Evolutionary conservation across 441 rosid genomes (phyloP).

Genomic region (Viola pubescens): DNA sequence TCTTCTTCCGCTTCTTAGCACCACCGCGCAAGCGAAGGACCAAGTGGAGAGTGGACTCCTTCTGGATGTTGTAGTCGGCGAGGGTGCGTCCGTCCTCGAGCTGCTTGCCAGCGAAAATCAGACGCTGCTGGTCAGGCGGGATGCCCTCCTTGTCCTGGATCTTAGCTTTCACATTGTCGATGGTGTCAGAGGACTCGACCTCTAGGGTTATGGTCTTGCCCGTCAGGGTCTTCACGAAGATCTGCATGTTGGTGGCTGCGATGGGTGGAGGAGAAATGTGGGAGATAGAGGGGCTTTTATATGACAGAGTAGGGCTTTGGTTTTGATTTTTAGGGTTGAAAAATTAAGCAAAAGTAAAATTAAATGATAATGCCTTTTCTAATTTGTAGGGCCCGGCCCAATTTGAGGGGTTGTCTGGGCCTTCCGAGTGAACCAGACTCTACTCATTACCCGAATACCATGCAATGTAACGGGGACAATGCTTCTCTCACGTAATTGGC

Average conservation of each 20-base stretch:
- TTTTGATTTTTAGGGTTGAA: too few species aligned
- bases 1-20: constrained; percentile 93
- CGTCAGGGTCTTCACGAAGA: constrained; percentile 87
- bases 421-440: too few species aligned
- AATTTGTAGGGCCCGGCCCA: too few species aligned
- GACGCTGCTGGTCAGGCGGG: constrained; percentile 82
- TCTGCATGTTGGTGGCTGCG: constrained; percentile 43
- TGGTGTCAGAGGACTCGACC: constrained; percentile 83
- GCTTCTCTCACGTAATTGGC: too few species aligned
- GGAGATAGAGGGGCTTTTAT: background rate
- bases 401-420: too few species aligned
- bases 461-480: too few species aligned
- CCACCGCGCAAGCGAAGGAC: constrained; percentile 86
- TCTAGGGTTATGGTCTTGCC: constrained; percentile 84
- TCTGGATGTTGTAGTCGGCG: constrained; percentile 86
- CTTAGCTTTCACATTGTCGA: constrained; percentile 85
- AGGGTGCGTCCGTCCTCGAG: constrained; percentile 85
- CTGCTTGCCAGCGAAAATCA: constrained; percentile 87
- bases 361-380: too few species aligned
- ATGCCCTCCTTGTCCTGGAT: constrained; percentile 86
- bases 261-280: background rate
- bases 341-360: too few species aligned
- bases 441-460: too few species aligned
- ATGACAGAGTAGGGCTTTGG: background rate
- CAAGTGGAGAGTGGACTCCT: constrained; percentile 79